Evolutionary conservation across 345 rosid genomes (phyloP).

Genomic region (Eucalyptus sp.): DNA sequence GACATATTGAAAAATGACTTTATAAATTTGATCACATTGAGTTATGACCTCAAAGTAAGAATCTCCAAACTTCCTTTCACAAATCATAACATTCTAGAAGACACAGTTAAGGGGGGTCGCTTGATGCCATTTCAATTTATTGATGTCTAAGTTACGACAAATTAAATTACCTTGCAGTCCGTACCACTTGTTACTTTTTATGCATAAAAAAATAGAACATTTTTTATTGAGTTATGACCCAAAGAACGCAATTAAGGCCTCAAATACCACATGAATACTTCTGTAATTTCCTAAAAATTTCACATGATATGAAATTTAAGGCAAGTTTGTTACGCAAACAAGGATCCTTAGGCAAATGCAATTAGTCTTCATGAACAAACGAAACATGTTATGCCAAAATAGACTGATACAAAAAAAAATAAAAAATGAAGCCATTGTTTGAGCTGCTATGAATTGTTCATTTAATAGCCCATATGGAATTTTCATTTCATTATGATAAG

Average conservation of each 20-base stretch:
- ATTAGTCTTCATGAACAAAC: background rate
- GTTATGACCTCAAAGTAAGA: accelerated
- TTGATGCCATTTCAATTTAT: background rate
- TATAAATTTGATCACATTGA: background rate
- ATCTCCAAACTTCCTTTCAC: background rate
- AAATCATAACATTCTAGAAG: background rate
- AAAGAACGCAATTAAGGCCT: background rate
- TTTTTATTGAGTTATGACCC: accelerated
- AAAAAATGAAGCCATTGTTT: background rate
- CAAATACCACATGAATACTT: background rate
- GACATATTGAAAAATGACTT: background rate
- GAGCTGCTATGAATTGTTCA: background rate
- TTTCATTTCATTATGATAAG: background rate
- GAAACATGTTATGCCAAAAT: background rate
- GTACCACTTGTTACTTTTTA: accelerated
- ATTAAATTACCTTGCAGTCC: accelerated
- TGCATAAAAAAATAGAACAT: background rate
- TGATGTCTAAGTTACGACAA: background rate
- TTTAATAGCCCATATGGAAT: background rate
- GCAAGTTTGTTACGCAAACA: accelerated
- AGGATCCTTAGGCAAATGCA: background rate
- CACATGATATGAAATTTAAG: background rate
- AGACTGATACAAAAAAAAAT: too few relatives aligned
- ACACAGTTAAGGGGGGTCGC: background rate
- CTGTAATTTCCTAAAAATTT: background rate